phyloP scores from a whole-genome alignment of 768 basidiomycete genomes.

The Lanmaoa pseudosensibilis region DNA sequence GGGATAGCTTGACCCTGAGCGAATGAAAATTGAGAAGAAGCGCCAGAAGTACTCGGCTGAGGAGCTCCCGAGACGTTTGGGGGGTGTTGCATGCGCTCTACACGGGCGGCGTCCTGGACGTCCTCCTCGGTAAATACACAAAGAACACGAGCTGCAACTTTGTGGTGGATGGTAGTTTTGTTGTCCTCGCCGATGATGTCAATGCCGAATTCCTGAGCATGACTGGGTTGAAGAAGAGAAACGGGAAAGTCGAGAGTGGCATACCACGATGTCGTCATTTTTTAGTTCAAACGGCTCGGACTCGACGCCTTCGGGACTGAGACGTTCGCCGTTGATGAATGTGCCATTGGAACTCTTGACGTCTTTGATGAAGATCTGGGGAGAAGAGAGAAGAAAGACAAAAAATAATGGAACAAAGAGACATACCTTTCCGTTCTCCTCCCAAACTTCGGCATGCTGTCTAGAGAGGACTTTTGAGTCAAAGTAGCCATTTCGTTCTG shows the following conservation, averaged over 20 bases:
- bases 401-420: neutral
- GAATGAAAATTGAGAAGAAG: slow-evolving; percentile 42
- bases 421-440: slow-evolving; percentile 80
- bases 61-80: slow-evolving; percentile 27
- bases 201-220: slow-evolving; percentile 90
- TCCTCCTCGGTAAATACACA: slow-evolving; percentile 89
- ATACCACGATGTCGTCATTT: slow-evolving; percentile 91
- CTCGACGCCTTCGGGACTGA: slow-evolving; percentile 86
- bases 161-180: slow-evolving; percentile 96
- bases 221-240: slow-evolving; percentile 6
- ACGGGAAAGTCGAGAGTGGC: slow-evolving; percentile 32
- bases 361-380: slow-evolving; percentile 94
- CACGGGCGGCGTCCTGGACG: slow-evolving; percentile 67
- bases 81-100: slow-evolving; percentile 61
- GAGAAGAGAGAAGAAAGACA: slow-evolving; percentile 12
- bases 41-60: slow-evolving; percentile 37
- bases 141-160: slow-evolving; percentile 92
- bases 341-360: slow-evolving; percentile 98
- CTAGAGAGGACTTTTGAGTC: slow-evolving; percentile 93
- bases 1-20: slow-evolving; percentile 37
- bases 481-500: slow-evolving; percentile 93
- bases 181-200: slow-evolving; percentile 99
- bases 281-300: slow-evolving; percentile 93
- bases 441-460: slow-evolving; percentile 99
- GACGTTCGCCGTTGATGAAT: slow-evolving; percentile 94